Base-by-base conservation (phyloP, 2,329 filamentous ascomycete genomes). In the Dothiorella sarmentorum region DNA sequence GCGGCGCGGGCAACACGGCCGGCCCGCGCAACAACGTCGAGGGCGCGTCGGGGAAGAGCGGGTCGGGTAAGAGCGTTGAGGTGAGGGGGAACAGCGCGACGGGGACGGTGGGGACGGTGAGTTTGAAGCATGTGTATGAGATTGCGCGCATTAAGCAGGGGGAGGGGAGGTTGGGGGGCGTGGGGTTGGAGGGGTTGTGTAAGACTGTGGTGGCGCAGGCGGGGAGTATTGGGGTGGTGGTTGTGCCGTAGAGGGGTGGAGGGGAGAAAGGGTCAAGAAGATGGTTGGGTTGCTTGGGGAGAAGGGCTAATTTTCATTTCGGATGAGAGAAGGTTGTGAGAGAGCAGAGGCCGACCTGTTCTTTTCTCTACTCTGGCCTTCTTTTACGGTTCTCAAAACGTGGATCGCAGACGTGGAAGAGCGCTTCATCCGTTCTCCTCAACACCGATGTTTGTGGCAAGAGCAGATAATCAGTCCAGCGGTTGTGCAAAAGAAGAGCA, bases 81-180 rank as follows among this genome's bases (percentile, higher is more conserved):
- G 73, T 68, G 31, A 64, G 61, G 5, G 72, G 70, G 1, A 88
- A 85, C 58, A 88, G 90, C 0, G 89, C 87, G 1, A 81, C 87
- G 61, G 90, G 96, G 65, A 85, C 79, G 7, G 84, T 96, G n/a
- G 94, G 93, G 60, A 88, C 84, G 3, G 82, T 99, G 58, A 94
- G 88, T 68, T 77, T 99, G 69, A 99, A 99, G 80, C 94, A 99
- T 76, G 80, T 99, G 20, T 97, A 91, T 76, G 93, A 97, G 78
- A 97, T 99, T 75, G 94, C 94, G 64, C 92, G 90, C 81, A 95
- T 99, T 70, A 99, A 99, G 82, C 88, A 75, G 57, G 64, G 65
- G 2, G 78, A 81, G 74, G 69, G 66, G 38, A 67, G 78, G 59
- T 63, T 81, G 63, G 70, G 66, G 70, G 87, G 88, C 0, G 89